phyloP scores from a whole-genome alignment of 23 red algal species.

The Agarophyton chilense region DNA sequence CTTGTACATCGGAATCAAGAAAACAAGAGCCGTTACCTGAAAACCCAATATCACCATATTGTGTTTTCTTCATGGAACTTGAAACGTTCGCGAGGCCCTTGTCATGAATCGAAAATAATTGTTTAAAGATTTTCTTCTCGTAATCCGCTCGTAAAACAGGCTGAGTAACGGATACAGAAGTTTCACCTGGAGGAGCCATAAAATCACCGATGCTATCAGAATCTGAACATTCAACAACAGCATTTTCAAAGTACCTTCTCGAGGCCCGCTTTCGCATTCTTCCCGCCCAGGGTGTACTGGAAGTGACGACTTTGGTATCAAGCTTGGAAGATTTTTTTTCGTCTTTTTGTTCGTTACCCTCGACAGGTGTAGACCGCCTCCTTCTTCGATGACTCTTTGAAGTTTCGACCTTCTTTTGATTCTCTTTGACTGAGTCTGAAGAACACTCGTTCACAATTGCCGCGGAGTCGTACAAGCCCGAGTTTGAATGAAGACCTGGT shows the following conservation, averaged over 20 bases:
- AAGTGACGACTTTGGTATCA: background rate
- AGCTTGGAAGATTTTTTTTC: background rate
- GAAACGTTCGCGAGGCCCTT: background rate
- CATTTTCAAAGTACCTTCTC: background rate
- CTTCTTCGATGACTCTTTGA: background rate
- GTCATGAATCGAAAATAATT: background rate
- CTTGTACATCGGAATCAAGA: conserved; percentile 9
- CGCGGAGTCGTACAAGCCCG: background rate
- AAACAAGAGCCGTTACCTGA: background rate
- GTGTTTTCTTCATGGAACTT: background rate
- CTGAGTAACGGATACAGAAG: background rate
- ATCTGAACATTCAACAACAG: background rate
- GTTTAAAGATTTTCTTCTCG: background rate
- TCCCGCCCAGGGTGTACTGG: conserved; percentile 1
- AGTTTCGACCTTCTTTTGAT: background rate
- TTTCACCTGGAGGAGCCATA: background rate
- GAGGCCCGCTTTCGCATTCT: conserved; percentile 16
- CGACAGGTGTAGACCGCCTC: background rate
- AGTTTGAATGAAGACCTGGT: background rate
- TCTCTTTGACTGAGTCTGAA: background rate
- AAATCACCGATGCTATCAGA: conserved; percentile 17
- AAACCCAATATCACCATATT: background rate
- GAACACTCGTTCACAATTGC: background rate
- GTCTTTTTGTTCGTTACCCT: background rate
- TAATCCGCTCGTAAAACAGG: background rate